Conservation (phyloP, 2,329 filamentous ascomycete genomes). For the Elsinoe arachidis region DNA sequence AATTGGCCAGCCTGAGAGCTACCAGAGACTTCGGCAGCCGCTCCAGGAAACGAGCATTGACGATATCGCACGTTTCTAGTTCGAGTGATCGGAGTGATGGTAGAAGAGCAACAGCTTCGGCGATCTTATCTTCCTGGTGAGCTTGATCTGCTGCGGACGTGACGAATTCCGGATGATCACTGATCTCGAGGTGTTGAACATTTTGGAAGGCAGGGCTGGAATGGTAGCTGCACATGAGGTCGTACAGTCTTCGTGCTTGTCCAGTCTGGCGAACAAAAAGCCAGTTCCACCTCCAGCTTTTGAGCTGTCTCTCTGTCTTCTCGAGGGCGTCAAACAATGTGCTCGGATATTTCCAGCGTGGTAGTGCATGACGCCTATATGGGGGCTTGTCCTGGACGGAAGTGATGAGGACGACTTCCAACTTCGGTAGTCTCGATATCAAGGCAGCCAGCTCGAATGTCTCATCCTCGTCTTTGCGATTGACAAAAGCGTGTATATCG, state of each 20-base stretch:
- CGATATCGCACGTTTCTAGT: constrained; percentile 65
- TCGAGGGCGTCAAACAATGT: constrained; percentile 58
- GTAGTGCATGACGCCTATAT: constrained; percentile 48
- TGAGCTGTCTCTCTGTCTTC: constrained; percentile 37
- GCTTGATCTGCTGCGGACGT: constrained; percentile 13
- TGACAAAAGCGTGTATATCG: constrained; percentile 42
- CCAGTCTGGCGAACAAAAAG: constrained; percentile 9
- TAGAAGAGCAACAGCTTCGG: constrained; percentile 35
- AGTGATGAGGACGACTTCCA: constrained; percentile 63
- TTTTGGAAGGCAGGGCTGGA: constrained; percentile 15
- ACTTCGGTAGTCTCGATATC: constrained; percentile 54
- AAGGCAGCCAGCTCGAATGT: constrained; percentile 50
- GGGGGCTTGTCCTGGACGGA: constrained; percentile 61
- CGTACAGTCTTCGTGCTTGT: not conserved
- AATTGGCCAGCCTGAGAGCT: constrained; percentile 68
- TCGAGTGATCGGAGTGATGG: constrained; percentile 57
- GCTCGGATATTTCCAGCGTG: constrained; percentile 60
- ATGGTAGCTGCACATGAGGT: constrained; percentile 11
- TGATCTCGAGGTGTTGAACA: constrained; percentile 14
- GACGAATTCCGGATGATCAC: constrained; percentile 13
- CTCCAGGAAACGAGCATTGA: constrained; percentile 60
- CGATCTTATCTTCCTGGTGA: constrained; percentile 14
- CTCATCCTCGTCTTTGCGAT: constrained; percentile 13
- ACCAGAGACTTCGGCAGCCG: constrained; percentile 58
- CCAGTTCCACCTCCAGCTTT: constrained; percentile 47